Conservation (phyloP, 768 basidiomycete genomes). For the Candolleomyces aberdarensis region DNA sequence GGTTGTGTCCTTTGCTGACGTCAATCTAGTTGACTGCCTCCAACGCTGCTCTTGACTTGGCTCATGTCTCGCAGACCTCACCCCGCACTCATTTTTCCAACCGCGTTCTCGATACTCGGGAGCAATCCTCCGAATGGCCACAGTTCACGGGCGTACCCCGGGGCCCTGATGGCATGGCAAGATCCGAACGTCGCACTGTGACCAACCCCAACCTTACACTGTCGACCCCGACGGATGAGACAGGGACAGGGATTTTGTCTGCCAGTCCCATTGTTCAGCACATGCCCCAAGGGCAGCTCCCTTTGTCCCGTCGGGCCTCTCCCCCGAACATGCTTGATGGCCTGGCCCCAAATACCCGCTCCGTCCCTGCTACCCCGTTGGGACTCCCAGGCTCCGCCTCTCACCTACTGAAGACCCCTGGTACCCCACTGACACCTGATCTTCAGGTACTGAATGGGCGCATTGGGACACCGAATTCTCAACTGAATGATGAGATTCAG, state of each 20-base stretch:
- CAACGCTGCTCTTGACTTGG: slow-evolving; percentile 82
- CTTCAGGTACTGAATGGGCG: slow-evolving; percentile 61
- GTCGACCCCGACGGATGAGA: slow-evolving; percentile 55
- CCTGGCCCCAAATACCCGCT: slow-evolving; percentile 62
- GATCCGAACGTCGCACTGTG: slow-evolving; percentile 65
- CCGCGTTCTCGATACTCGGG: slow-evolving; percentile 54
- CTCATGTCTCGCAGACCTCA: slow-evolving; percentile 82
- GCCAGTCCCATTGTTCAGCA: slow-evolving; percentile 65
- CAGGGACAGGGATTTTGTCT: slow-evolving; percentile 42
- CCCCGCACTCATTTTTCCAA: slow-evolving; percentile 56
- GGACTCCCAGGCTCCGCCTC: slow-evolving; percentile 47
- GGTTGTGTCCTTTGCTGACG: slow-evolving; percentile 5
- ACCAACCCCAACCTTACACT: slow-evolving; percentile 72
- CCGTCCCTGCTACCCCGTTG: slow-evolving; percentile 81
- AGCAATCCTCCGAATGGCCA: slow-evolving; percentile 91
- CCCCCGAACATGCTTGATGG: slow-evolving; percentile 65
- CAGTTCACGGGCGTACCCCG: slow-evolving; percentile 72
- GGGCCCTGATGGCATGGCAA: slow-evolving; percentile 54
- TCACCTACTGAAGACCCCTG: slow-evolving; percentile 63
- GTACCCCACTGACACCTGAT: slow-evolving; percentile 64
- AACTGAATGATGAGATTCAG: slow-evolving; percentile 54
- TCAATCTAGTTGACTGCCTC: slow-evolving; percentile 71
- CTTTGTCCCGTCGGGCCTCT: slow-evolving; percentile 70
- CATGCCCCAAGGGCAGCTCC: slow-evolving; percentile 52
- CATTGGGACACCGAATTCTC: slow-evolving; percentile 45